A percentile compares a stretch with the other conserved stretches of the same genome.
Evolutionary conservation across 495 filamentous ascomycete genomes (phyloP).

Genomic region (Aspergillus panamensis): DNA sequence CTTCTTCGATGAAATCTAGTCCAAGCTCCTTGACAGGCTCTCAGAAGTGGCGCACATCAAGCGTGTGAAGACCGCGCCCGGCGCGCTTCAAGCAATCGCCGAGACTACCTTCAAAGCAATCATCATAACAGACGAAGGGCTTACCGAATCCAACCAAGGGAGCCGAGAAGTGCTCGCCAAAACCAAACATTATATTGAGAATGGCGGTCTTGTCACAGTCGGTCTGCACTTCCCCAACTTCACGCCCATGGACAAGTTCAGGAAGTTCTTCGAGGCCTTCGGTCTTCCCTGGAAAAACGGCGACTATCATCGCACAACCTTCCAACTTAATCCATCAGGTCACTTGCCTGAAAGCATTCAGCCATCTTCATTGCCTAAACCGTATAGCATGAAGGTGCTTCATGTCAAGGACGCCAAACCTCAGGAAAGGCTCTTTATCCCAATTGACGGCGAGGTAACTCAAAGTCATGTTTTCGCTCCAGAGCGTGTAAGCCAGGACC

Average conservation of each 20-base stretch:
- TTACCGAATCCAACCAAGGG: conserved; percentile 2
- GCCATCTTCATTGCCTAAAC: conserved; percentile 23
- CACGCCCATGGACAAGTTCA: conserved; percentile 18
- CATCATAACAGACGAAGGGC: conserved; percentile 22
- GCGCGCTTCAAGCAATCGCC: conserved; percentile 6
- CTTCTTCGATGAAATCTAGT: conserved; percentile 18
- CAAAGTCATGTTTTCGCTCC: background rate
- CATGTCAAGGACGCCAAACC: conserved; percentile 32
- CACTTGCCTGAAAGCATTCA: conserved; percentile 13
- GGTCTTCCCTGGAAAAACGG: conserved; percentile 39
- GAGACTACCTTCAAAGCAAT: conserved; percentile 17
- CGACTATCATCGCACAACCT: conserved; percentile 31
- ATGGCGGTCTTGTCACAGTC: conserved; percentile 28
- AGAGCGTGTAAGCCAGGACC: conserved; percentile 21
- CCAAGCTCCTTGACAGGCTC: conserved; percentile 13
- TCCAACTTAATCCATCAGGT: conserved; percentile 19
- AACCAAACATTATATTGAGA: conserved; percentile 15
- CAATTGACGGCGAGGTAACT: conserved; percentile 4
- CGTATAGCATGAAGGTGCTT: conserved; percentile 45
- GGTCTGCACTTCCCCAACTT: conserved; percentile 32
- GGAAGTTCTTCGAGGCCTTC: conserved; percentile 25
- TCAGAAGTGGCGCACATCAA: conserved; percentile 9
- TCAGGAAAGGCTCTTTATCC: conserved; percentile 32
- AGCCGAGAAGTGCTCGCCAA: conserved; percentile 15
- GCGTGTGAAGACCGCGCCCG: conserved; percentile 18